Evolutionary conservation across 495 filamentous ascomycete genomes (phyloP).

Genomic region (Talaromyces borbonicus): DNA sequence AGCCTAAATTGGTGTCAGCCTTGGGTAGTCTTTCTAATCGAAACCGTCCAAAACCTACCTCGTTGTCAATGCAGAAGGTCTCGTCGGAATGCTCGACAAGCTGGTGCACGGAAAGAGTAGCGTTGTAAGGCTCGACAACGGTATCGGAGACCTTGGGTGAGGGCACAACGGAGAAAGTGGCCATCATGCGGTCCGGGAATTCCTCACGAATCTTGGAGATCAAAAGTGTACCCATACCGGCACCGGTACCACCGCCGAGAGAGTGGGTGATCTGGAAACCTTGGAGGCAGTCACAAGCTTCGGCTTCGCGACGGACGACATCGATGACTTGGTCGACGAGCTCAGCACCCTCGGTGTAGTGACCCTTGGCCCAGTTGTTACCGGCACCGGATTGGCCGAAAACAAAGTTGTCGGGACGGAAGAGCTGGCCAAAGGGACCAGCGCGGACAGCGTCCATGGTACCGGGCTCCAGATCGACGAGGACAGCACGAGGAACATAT

Average conservation of each 20-base stretch:
- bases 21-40: slow-evolving; percentile 12
- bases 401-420: slow-evolving; percentile 99
- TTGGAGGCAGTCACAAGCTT: slow-evolving; percentile 98
- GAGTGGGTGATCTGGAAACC: slow-evolving; percentile 99
- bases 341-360: slow-evolving; percentile 99
- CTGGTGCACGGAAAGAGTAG: slow-evolving; percentile 97
- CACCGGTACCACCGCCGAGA: slow-evolving; percentile 99
- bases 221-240: slow-evolving; percentile 98
- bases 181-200: slow-evolving; percentile 99
- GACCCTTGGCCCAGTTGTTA: slow-evolving; percentile 99
- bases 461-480: slow-evolving; percentile 95
- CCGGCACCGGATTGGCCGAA: slow-evolving; percentile 99
- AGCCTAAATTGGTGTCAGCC: slow-evolving; percentile 52
- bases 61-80: slow-evolving; percentile 99
- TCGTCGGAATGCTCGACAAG: slow-evolving; percentile 99
- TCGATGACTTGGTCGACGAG: slow-evolving; percentile 97
- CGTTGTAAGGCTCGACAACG: slow-evolving; percentile 99
- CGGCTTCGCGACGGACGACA: slow-evolving; percentile 97
- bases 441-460: slow-evolving; percentile 99
- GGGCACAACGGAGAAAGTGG: slow-evolving; percentile 98
- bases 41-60: slow-evolving; percentile 40
- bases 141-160: slow-evolving; percentile 99
- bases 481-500: slow-evolving; percentile 98
- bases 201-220: slow-evolving; percentile 99
- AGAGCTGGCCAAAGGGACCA: slow-evolving; percentile 97